Evolutionary conservation across 345 rosid genomes (phyloP), one percentile per base, ranked within the genome.

Genomic region (Erysimum cheiranthoides): DNA sequence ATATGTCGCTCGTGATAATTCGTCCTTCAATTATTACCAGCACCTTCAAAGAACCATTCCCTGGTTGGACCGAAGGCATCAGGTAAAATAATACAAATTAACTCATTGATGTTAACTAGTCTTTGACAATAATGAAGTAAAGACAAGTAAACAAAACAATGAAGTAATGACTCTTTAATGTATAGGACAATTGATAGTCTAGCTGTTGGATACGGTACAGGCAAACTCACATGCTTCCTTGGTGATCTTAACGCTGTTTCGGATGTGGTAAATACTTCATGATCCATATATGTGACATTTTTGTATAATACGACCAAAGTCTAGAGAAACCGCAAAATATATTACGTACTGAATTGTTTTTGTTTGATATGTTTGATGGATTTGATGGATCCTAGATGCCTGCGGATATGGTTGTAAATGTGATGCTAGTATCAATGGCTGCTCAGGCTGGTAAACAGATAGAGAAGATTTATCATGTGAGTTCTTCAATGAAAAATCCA

Each of bases 401-500:
- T 0, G 95, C 92, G 1, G 98, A 93, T 54, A 86, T 93, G 95
- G 97, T 93, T 66, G 95, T 90, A 78, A 93, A 89, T 65, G 80
- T 85, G 4, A 84, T 85, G 5, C 38, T 93, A 27, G 86, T 85
- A 18, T 85, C 91, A 3, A 85, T 86, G 82, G 84, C 76, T 3
- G 89, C 84, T 28, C 84, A 85, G n/a, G 84, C 83, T 8, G 59
- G 69, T 17, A 52, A 70, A 18, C 73, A 63, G 1, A 25, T 65
- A 1, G 77, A 75, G 13, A 34, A 28, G 35, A 88, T 94, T 56
- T 92, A 92, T 31, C 98, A 94, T 14, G 82, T 94, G 36, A 88
- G 93, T 4, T 92, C 97, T 0, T 92, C 97, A 0, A 10, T 74
- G 3, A 81, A 81, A 68, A 86, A 89, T 62, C 92, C 95, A 0